A percentile compares a stretch with the other conserved stretches of the same genome.
Evolutionary conservation across 2,329 filamentous ascomycete species (phyloP).

Genomic region (Paecilomyces dactylethromorphus): DNA sequence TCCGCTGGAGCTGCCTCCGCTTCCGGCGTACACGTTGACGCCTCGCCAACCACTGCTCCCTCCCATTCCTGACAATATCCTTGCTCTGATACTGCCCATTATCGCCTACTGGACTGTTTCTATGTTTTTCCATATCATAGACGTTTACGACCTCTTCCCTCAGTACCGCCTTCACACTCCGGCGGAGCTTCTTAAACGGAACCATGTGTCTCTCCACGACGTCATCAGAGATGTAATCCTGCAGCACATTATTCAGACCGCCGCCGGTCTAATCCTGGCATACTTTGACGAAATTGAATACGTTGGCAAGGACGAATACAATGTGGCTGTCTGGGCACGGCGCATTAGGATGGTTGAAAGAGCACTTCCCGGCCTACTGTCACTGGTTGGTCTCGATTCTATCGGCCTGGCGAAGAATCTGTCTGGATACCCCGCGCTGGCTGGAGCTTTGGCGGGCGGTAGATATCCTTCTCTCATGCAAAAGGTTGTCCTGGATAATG

Average conservation of each 20-base stretch:
- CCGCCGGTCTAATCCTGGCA: slow-evolving; percentile 61
- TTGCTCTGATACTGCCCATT: slow-evolving; percentile 70
- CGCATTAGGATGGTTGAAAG: slow-evolving; percentile 73
- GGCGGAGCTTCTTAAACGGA: slow-evolving; percentile 79
- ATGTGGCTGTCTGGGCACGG: slow-evolving; percentile 84
- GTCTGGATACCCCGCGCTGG: slow-evolving; percentile 66
- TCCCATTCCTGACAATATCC: slow-evolving; percentile 72
- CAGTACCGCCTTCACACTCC: slow-evolving; percentile 93
- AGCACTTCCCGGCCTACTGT: slow-evolving; percentile 65
- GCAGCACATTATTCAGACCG: slow-evolving; percentile 84
- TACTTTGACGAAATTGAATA: slow-evolving; percentile 68
- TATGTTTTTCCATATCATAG: slow-evolving; percentile 78
- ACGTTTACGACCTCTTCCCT: slow-evolving; percentile 77
- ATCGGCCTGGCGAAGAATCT: slow-evolving; percentile 68
- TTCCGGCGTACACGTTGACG: slow-evolving; percentile 71
- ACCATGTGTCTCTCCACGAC: slow-evolving; percentile 77
- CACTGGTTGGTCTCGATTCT: slow-evolving; percentile 69
- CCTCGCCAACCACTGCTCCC: slow-evolving; percentile 66
- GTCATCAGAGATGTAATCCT: slow-evolving; percentile 85
- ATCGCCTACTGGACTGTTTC: slow-evolving; percentile 85
- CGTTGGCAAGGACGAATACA: slow-evolving; percentile 72
- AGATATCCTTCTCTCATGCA: slow-evolving; percentile 67
- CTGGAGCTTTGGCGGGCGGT: slow-evolving; percentile 71
- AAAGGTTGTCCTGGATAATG: slow-evolving; percentile 46
- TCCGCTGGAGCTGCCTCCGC: slow-evolving; percentile 63